phyloP scores from a whole-genome alignment of 2,329 filamentous ascomycete genomes.

The Epichloe gansuensis region DNA sequence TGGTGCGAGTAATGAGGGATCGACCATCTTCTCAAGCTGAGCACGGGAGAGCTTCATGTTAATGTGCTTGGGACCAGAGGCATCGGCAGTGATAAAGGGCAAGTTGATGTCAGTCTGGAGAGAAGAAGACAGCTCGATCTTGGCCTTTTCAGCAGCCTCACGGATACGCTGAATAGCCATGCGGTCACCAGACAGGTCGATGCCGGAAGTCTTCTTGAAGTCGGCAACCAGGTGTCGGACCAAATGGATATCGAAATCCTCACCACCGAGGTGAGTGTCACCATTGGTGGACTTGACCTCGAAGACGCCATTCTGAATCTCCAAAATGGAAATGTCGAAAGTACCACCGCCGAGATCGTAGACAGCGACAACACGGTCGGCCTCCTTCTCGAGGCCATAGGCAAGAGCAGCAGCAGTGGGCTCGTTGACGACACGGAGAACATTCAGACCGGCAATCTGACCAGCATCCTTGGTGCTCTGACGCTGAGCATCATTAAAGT shows the following conservation, averaged over 20 bases:
- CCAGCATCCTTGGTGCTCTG: slow-evolving; percentile 97
- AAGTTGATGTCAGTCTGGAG: slow-evolving; percentile 96
- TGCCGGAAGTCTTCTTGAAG: slow-evolving; percentile 91
- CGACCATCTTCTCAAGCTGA: slow-evolving; percentile 87
- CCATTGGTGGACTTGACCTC: slow-evolving; percentile 99
- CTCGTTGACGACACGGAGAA: slow-evolving; percentile 96
- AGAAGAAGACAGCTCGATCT: slow-evolving; percentile 95
- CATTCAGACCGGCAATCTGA: slow-evolving; percentile 90
- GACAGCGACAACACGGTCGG: slow-evolving; percentile 80
- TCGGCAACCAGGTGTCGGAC: slow-evolving; percentile 88
- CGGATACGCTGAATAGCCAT: slow-evolving; percentile 99
- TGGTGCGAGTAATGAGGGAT: slow-evolving; percentile 72
- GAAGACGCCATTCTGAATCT: slow-evolving; percentile 96
- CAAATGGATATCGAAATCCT: slow-evolving; percentile 92
- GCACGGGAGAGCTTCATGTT: slow-evolving; percentile 87
- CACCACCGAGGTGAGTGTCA: slow-evolving; percentile 96
- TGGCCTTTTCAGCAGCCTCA: slow-evolving; percentile 97
- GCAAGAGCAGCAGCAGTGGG: slow-evolving; percentile 91
- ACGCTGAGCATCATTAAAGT: slow-evolving; percentile 98
- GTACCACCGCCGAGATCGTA: slow-evolving; percentile 98
- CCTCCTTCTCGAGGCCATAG: slow-evolving; percentile 92
- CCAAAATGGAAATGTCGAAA: slow-evolving; percentile 96
- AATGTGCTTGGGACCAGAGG: slow-evolving; percentile 95
- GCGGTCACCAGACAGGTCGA: slow-evolving; percentile 82
- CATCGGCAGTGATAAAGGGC: slow-evolving; percentile 94